Percentiles rank a stretch among this genome's conserved stretches.
Evolutionary conservation across 1,284 basidiomycete species (phyloP).

Genomic region (Coriolopsis trogii): DNA sequence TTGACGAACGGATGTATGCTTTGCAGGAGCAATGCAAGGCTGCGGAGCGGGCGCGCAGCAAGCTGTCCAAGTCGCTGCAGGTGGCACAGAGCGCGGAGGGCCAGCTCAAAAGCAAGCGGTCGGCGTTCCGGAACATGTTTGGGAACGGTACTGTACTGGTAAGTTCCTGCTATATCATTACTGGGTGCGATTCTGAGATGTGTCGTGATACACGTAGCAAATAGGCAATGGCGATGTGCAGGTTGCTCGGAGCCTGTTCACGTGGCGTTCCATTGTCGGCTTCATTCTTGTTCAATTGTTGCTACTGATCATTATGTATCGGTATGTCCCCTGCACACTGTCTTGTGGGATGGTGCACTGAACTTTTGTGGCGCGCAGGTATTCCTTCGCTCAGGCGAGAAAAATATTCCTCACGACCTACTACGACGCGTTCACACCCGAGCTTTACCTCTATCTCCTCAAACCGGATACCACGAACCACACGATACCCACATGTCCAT

Average conservation of each 20-base stretch:
- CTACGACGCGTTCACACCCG: slow-evolving; percentile 73
- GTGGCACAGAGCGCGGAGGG: slow-evolving; percentile 35
- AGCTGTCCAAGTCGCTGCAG: slow-evolving; percentile 46
- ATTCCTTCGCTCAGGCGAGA: slow-evolving; percentile 42
- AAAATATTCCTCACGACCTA: slow-evolving; percentile 60
- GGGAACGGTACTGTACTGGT: slow-evolving; percentile 39
- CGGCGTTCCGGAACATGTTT: slow-evolving; percentile 41
- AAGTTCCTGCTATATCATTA: background rate
- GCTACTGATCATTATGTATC: slow-evolving; percentile 30
- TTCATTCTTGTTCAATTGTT: slow-evolving; percentile 30
- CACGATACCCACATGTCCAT: slow-evolving; percentile 32
- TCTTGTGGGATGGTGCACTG: background rate
- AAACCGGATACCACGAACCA: slow-evolving; percentile 45
- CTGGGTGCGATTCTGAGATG: background rate
- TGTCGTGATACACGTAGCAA: slow-evolving; percentile 1
- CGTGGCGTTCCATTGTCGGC: slow-evolving; percentile 27
- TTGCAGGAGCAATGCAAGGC: slow-evolving; percentile 56
- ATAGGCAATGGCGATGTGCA: slow-evolving; percentile 19
- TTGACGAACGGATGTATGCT: slow-evolving; percentile 51
- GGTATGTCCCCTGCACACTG: slow-evolving; percentile 22
- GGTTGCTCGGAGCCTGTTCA: slow-evolving; percentile 26
- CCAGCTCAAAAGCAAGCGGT: slow-evolving; percentile 37
- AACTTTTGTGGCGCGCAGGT: slow-evolving; percentile 24
- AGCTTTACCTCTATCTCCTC: slow-evolving; percentile 58
- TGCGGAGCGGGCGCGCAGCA: slow-evolving; percentile 51